phyloP scores from a whole-genome alignment of 2,329 filamentous ascomycete species.

The Ceratocystis destructans region DNA sequence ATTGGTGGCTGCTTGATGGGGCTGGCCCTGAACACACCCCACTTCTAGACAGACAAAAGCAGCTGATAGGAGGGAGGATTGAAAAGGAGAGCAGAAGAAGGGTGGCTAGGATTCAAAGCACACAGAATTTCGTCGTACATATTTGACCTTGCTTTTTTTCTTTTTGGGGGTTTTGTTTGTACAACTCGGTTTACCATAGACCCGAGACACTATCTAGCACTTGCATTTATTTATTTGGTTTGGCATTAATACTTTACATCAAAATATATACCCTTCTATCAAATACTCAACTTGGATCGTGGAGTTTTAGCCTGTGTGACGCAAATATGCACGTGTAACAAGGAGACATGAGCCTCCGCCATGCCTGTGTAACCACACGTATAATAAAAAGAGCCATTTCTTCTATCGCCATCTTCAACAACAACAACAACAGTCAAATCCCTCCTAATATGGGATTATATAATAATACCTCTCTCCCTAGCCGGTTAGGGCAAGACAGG shows the following conservation, averaged over 20 bases:
- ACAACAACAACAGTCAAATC: not conserved
- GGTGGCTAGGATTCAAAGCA: not conserved
- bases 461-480: slow-evolving; percentile 21
- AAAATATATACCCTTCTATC: slow-evolving; percentile 10
- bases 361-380: not conserved
- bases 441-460: not conserved
- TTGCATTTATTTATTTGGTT: not conserved
- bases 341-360: not conserved
- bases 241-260: slow-evolving; percentile 5
- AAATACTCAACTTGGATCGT: not conserved
- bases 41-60: slow-evolving; percentile 3
- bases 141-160: not conserved
- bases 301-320: not conserved
- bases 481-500: slow-evolving; percentile 57
- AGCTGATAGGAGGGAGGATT: not conserved
- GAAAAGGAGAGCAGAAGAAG: not conserved
- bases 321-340: not conserved
- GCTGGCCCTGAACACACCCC: slow-evolving; percentile 30
- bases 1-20: slow-evolving; percentile 32
- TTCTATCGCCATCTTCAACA: not conserved
- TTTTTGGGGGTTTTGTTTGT: not conserved
- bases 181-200: not conserved
- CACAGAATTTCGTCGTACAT: not conserved
- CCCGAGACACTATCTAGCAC: not conserved
- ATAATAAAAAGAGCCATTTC: not conserved